Evolutionary conservation across 2,329 filamentous ascomycete species (phyloP).

Genomic region (Nemania sp.): DNA sequence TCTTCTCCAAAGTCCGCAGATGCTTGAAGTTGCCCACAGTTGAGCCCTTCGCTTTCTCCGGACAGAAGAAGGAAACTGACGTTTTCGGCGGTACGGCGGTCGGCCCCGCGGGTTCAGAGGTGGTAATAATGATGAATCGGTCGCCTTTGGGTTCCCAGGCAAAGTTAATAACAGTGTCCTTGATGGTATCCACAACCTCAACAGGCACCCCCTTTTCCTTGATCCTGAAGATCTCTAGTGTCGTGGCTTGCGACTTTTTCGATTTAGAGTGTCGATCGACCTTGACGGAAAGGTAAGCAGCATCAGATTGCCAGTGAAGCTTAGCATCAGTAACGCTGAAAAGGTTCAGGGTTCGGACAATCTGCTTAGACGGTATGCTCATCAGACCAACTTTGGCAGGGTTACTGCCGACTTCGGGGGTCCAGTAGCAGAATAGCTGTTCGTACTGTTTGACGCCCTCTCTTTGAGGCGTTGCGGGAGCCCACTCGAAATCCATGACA

Average conservation of each 20-base stretch:
- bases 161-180: conserved; percentile 99
- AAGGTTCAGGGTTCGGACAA: conserved; percentile 91
- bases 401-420: conserved; percentile 95
- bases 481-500: conserved; percentile 98
- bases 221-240: conserved; percentile 96
- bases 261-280: conserved; percentile 98
- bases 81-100: conserved; percentile 92
- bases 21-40: conserved; percentile 93
- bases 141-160: conserved; percentile 99
- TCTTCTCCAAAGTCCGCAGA: conserved; percentile 93
- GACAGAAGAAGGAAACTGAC: conserved; percentile 92
- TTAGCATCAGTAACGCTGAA: conserved; percentile 98
- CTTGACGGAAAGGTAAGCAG: conserved; percentile 94
- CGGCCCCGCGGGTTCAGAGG: conserved; percentile 76
- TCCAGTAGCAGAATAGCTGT: conserved; percentile 98
- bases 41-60: conserved; percentile 86
- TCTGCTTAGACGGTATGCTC: conserved; percentile 92
- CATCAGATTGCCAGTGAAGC: conserved; percentile 97
- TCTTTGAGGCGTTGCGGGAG: conserved; percentile 77
- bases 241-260: conserved; percentile 96
- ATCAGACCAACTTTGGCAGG: conserved; percentile 96
- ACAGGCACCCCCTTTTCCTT: conserved; percentile 97
- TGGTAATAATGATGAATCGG: conserved; percentile 95
- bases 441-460: conserved; percentile 90
- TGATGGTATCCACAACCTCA: conserved; percentile 95